Evolutionary conservation across 2,329 filamentous ascomycete genomes (phyloP), one percentile per base, ranked within the genome.

Genomic region (Sclerotinia subarctica): DNA sequence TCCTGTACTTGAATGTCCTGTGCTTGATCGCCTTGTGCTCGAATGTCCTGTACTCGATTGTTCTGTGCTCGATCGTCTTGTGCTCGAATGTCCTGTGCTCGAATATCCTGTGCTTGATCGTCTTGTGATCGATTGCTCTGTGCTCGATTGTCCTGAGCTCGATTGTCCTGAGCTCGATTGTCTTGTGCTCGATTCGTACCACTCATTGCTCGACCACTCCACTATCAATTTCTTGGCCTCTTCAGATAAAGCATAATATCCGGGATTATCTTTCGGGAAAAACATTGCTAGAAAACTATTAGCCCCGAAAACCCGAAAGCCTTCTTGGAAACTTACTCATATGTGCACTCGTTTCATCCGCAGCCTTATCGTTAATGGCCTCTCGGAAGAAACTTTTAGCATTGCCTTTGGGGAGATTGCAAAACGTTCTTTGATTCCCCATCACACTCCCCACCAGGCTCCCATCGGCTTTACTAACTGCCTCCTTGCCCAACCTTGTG

Each of bases 371-470:
- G 77, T 98, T 99, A 67, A 93, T 82, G 5, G 88, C 89, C 74
- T 87, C 85, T 71, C 83, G 83, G 90, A 92, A 96, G 72, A 74
- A 83, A 71, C 75, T 86, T 80, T 69, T 84, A 70, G 67, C 79
- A 70, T 81, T 80, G 67, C 83, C 84, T 72, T 84, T 83, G 2
- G 93, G 93, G 66, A 96, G 78, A 69, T 93, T 92, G 80, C 94
- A 97, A 77, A 98, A 99, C 0, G 94, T 98, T 73, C 95, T 85
- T 70, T 94, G 84, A 63, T 84, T 86, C 1, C 89, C 89, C 24
- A 91, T 78, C 47, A 92, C 84, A 38, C 83, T 84, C 35, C 84
- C 81, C 66, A 85, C 80, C 78, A 89, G 77, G 75, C 69, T 81
- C 77, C 80, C 75, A 69, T 73, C 72, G 58, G 84, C 74, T 79